Evolutionary conservation across 805 yeast genomes (phyloP).

Genomic region (Sungouiozyma intestinalis): DNA sequence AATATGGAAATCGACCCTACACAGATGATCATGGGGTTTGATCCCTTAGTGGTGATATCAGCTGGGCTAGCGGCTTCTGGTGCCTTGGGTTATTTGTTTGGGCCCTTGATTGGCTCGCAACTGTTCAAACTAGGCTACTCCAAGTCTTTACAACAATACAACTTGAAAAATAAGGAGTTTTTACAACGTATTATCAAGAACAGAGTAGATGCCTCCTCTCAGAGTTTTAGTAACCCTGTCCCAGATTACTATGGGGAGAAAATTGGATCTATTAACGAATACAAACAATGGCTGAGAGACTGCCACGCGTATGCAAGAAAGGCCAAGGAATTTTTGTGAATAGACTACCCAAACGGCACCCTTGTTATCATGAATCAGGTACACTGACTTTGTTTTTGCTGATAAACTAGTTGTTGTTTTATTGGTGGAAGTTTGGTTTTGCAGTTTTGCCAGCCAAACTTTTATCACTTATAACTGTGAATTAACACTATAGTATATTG

Average conservation of each 20-base stretch:
- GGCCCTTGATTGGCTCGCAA: conserved; percentile 71
- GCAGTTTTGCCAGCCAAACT: too few relatives aligned
- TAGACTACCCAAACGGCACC: too few relatives aligned
- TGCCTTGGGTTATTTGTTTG: conserved; percentile 66
- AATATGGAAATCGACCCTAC: conserved; percentile 82
- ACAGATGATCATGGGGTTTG: conserved; percentile 76
- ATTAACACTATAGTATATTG: not conserved
- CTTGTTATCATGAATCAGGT: too few relatives aligned
- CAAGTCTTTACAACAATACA: conserved; percentile 36
- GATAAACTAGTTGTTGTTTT: too few relatives aligned
- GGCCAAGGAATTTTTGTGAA: conserved; percentile 52
- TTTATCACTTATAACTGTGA: not conserved
- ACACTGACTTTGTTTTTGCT: too few relatives aligned
- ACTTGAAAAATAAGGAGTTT: conserved; percentile 59
- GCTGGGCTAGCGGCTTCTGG: conserved; percentile 67
- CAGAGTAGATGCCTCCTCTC: conserved; percentile 87
- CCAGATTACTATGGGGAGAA: conserved; percentile 99
- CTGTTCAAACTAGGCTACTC: conserved; percentile 50
- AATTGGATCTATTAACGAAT: conserved; percentile 73
- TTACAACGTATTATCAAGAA: conserved; percentile 62
- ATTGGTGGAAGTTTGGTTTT: too few relatives aligned
- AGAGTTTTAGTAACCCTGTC: conserved; percentile 85
- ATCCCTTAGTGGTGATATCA: conserved; percentile 72
- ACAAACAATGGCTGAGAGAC: conserved; percentile 94
- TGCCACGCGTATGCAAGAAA: conserved; percentile 84